phyloP scores from a whole-genome alignment of 768 basidiomycete species.

The Coprinopsis sp. region DNA sequence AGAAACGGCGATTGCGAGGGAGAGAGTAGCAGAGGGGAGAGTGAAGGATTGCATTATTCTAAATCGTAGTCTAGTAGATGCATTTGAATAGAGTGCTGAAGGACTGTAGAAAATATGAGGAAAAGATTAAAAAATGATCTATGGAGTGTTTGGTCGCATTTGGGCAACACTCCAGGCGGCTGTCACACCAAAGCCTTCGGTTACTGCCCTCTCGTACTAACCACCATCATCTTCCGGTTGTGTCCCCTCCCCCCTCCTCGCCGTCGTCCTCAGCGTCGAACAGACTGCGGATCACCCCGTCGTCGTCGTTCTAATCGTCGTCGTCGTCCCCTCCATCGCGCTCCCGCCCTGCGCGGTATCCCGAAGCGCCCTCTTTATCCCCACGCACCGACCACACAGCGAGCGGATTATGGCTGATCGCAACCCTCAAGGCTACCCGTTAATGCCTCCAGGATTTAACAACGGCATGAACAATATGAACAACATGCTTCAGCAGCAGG shows the following conservation, averaged over 20 bases:
- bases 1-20: background rate
- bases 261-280: conserved; percentile 19
- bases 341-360: conserved; percentile 21
- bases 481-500: conserved; percentile 40
- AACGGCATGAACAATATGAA: conserved; percentile 20
- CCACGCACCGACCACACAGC: conserved; percentile 13
- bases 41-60: background rate
- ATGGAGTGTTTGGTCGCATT: too few species aligned
- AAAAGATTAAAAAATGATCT: too few species aligned
- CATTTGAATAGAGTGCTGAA: too few species aligned
- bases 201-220: background rate
- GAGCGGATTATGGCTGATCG: conserved; percentile 59
- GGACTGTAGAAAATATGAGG: too few species aligned
- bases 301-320: conserved; percentile 21
- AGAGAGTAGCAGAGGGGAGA: background rate
- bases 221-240: background rate
- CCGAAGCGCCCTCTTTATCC: conserved; percentile 24
- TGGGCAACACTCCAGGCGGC: too few species aligned
- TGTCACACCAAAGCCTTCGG: too few species aligned
- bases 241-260: conserved; percentile 20
- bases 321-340: conserved; percentile 16
- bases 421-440: conserved; percentile 42
- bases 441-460: conserved; percentile 55
- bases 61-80: too few species aligned
- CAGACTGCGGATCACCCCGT: conserved; percentile 15